Evolutionary conservation across 345 rosid species (phyloP), one percentile per base, ranked within the genome.

Genomic region (Gossypium mustelinum): DNA sequence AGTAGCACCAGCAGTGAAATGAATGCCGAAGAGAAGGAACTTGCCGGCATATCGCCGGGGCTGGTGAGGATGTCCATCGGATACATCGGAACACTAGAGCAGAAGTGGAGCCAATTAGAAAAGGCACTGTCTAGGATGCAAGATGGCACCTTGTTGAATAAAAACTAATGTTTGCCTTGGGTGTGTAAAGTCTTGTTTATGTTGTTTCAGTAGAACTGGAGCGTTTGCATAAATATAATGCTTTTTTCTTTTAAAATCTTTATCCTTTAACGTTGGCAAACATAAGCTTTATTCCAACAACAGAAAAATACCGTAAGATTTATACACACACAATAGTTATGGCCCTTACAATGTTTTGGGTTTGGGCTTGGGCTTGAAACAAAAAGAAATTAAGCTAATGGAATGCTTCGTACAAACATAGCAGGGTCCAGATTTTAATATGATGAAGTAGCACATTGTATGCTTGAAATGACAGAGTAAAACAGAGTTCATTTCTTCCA

Each of bases 1-100:
- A 95, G 97, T 29, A 95, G 98, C 85, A 95, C 99, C 1, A 91
- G 97, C 51, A 91, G 97, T 51, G 99, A 93, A 82, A 45, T 95
- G 81, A 89, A 72, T 4, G 81, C 84, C 0, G 87, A 88, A 69
- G 97, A 95, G 78, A 84, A 89, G 83, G 85, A 67, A n/a, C 79
- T 90, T 6, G 98, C 98, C 0, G 97, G 98, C 22, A 95, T 95
- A 29, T 91, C 99, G 5, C 97, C 99, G 0, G 99, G 99, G 24
- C 79, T 93, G 81, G 76, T 93, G 22, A 80, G 99, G 76, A 88
- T 95, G 98, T 95, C 99, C 0, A 75, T 93, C 8, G 99, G 99
- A 9, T 93, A 87, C 72, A 51, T 88, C 1, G 99, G 99, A n/a
- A 93, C 92, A 3, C 10, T 90, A 83, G 98, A 91, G 63, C 99